Base-by-base conservation (phyloP, 805 yeast genomes). In the Zygoascus bituminiphila region DNA sequence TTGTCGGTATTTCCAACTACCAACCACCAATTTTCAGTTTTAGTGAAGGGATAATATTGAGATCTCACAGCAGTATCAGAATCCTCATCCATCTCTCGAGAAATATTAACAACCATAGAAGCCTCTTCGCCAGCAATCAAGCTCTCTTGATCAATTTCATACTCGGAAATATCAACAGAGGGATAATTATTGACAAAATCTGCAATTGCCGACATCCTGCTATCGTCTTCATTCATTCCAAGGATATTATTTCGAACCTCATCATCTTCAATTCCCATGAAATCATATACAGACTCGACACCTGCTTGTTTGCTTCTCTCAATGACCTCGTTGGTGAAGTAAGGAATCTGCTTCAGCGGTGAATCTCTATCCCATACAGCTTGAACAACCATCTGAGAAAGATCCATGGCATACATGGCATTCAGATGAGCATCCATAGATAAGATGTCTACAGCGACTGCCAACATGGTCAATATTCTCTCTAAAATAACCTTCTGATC, bases 111-210 rank as follows among this genome's bases (percentile, higher is more conserved):
- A 1, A 57, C 55, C 5, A 88, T 68, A 9, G 58, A 64, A 17
- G 71, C 69, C 1, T 77, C 71, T 53, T 77, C 79, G 41, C 76
- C 73, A 0, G 77, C 75, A 2, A 63, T 57, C n/a, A 78, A 52
- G 0, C 70, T 65, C 10, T 55, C 58, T 9, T 70, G 67, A 1
- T 64, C 59, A 4, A 84, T 45, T 29, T 73, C 71, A 57, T 79
- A 82, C 2, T 76, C 68, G 9, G 82, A 59, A 52, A 69, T 54
- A 45, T 91, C 97, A 47, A 93, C 71, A 60, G 84, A 85, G 12
- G 98, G 98, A 63, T 84, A 93, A 52, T 76, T 78, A 65, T 93
- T 93, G 47, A 88, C 95, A 70, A 91, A 93, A 15, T 78, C 78
- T 0, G 97, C 97, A 44, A 91, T 88, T 21, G 71, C 73, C 36